A percentile compares a stretch with the other conserved stretches of the same genome.
Evolutionary conservation across 345 rosid species (phyloP).

Genomic region (Turnera subulata): DNA sequence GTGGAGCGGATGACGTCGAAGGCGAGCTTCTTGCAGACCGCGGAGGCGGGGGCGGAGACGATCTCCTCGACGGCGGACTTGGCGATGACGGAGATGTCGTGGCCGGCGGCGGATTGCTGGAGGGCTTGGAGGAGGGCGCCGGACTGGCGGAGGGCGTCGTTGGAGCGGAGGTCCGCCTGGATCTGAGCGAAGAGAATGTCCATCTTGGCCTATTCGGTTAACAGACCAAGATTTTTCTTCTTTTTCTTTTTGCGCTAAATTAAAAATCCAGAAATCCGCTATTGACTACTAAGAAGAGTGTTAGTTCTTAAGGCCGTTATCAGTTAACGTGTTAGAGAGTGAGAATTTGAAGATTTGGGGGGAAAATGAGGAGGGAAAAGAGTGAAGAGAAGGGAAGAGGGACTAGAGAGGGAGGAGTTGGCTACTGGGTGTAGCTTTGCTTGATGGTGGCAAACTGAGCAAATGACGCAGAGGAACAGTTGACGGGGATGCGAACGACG

Average conservation of each 20-base stretch:
- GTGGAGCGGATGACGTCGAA: conserved; percentile 96
- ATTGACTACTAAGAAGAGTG: too few species aligned
- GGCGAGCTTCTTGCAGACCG: conserved; percentile 94
- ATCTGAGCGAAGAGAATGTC: conserved; percentile 96
- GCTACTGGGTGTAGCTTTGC: neutral
- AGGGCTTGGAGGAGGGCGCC: conserved; percentile 91
- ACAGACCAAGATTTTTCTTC: conserved; percentile 2
- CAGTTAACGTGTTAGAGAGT: too few species aligned
- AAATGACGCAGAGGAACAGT: too few species aligned
- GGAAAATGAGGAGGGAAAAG: neutral
- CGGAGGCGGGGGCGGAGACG: conserved; percentile 87
- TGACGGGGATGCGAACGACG: too few species aligned
- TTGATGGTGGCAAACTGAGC: neutral
- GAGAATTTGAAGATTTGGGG: neutral
- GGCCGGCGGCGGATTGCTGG: conserved; percentile 95
- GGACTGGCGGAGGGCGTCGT: conserved; percentile 91
- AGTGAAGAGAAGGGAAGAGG: neutral
- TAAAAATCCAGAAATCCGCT: too few species aligned
- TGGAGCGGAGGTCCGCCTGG: conserved; percentile 99
- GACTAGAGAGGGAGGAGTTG: neutral
- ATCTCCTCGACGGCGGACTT: conserved; percentile 94
- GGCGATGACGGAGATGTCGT: conserved; percentile 83
- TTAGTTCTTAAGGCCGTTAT: too few species aligned
- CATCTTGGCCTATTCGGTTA: conserved; percentile 31
- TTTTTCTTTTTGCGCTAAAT: too few species aligned